These are phyloP conservation scores for Pyrus hybrid DNA, from an alignment of 331 rosid genomes.

Conservation along the genomic window DNA sequence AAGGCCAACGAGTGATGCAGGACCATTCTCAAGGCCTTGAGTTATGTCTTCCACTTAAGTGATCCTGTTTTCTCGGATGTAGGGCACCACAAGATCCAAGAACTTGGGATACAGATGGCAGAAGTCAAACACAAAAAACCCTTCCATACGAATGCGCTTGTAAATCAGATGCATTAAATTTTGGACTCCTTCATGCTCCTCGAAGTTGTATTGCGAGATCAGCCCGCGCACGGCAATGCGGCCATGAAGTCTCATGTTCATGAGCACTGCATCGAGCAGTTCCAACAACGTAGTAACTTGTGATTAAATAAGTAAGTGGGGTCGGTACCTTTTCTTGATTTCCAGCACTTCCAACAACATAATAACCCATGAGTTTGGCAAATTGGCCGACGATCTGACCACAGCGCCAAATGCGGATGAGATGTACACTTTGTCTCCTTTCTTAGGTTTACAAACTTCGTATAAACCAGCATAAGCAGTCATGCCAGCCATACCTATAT, in stretches of 20 bases:
- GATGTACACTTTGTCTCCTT: slow-evolving; percentile 12
- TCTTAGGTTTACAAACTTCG: slow-evolving; percentile 3
- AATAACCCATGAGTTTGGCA: slow-evolving; percentile 10
- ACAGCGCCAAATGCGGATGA: slow-evolving; percentile 9
- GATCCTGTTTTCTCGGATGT: background rate
- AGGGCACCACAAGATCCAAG: slow-evolving; percentile 4
- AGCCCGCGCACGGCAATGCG: slow-evolving; percentile 2
- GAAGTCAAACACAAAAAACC: background rate
- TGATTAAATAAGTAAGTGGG: no score
- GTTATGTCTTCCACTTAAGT: slow-evolving; percentile 1
- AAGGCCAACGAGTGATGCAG: slow-evolving; percentile 7
- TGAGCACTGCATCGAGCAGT: slow-evolving; percentile 6
- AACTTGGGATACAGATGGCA: background rate
- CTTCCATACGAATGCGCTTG: background rate
- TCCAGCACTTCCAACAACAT: slow-evolving; percentile 6
- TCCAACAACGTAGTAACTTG: background rate
- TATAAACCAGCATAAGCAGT: slow-evolving; percentile 18
- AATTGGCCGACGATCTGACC: slow-evolving; percentile 9
- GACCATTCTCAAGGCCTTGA: slow-evolving; percentile 12
- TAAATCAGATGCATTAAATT: background rate
- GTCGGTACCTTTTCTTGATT: background rate
- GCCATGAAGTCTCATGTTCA: slow-evolving; percentile 1
- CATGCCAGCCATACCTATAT: slow-evolving; percentile 10
- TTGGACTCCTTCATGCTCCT: background rate
- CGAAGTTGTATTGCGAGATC: slow-evolving; percentile 1